Conservation (phyloP, 164 flowering plant species). For the Berberis vulgaris region DNA sequence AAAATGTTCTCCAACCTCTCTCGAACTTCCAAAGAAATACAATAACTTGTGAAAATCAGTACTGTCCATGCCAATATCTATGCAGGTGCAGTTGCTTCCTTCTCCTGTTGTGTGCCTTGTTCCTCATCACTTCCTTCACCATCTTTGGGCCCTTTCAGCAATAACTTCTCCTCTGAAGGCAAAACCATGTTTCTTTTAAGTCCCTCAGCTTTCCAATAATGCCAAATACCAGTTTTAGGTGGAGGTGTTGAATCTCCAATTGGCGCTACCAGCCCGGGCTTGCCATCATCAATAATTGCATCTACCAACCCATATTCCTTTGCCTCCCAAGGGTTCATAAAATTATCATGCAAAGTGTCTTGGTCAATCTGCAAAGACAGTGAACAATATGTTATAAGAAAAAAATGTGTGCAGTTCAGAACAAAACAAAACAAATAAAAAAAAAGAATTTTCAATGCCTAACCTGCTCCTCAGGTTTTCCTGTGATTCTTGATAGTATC, state of each 20-base stretch:
- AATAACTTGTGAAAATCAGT: neutral
- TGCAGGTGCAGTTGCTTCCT: conserved; percentile 28
- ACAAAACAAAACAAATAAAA: neutral
- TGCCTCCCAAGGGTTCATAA: conserved; percentile 91
- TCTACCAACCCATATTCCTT: conserved; percentile 82
- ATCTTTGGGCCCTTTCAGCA: conserved; percentile 27
- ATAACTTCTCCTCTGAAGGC: conserved; percentile 64
- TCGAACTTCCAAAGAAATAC: neutral
- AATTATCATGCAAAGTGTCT: conserved; percentile 81
- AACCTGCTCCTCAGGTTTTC: conserved; percentile 82
- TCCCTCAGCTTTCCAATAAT: conserved; percentile 59
- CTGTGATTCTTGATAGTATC: conserved; percentile 79
- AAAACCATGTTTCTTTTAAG: conserved; percentile 40
- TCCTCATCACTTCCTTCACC: conserved; percentile 24
- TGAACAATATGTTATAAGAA: neutral
- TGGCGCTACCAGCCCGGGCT: conserved; percentile 92
- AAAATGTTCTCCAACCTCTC: neutral
- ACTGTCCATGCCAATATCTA: conserved; percentile 7
- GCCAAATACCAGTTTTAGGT: conserved; percentile 60
- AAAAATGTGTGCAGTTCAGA: neutral
- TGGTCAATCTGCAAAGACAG: conserved; percentile 48
- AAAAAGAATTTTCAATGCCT: neutral
- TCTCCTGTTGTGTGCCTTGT: conserved; percentile 24
- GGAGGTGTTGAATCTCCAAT: conserved; percentile 58
- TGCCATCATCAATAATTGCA: conserved; percentile 86